A percentile compares a stretch with the other conserved stretches of the same genome.
These are phyloP conservation scores for Suillus decipiens DNA, from an alignment of 768 basidiomycete genomes.

Conservation along the genomic window DNA sequence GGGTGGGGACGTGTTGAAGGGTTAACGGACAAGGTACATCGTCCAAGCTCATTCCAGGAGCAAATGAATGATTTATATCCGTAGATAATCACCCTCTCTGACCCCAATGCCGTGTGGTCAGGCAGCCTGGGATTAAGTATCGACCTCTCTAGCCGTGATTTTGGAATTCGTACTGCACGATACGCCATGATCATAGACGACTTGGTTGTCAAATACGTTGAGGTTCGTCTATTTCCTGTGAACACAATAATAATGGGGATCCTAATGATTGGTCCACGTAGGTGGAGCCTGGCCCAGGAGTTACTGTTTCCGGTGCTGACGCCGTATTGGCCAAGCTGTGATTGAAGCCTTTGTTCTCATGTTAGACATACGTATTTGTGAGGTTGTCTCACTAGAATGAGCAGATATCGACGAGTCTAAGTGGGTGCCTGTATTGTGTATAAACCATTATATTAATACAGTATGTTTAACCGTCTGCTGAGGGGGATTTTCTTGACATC, in stretches of 20 bases:
- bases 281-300: slow-evolving; percentile 52
- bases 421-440: background rate
- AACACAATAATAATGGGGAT: background rate
- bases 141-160: slow-evolving; percentile 48
- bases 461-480: background rate
- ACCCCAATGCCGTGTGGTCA: slow-evolving; percentile 58
- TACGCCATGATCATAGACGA: slow-evolving; percentile 71
- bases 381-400: background rate
- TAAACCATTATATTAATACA: background rate
- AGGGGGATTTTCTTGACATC: background rate
- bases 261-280: slow-evolving; percentile 18
- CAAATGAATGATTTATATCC: background rate
- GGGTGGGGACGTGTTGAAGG: slow-evolving; percentile 62
- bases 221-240: slow-evolving; percentile 37
- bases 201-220: slow-evolving; percentile 67
- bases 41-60: background rate
- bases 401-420: background rate
- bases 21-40: slow-evolving; percentile 65
- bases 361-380: background rate
- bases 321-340: slow-evolving; percentile 53
- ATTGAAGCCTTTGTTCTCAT: background rate
- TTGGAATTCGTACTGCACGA: slow-evolving; percentile 57
- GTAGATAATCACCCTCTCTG: slow-evolving; percentile 63
- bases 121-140: slow-evolving; percentile 52
- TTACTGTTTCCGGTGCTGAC: slow-evolving; percentile 59